A percentile compares a stretch with the other conserved stretches of the same genome.
Evolutionary conservation across 1,284 basidiomycete genomes (phyloP).

Genomic region (Apiotrichum akiyoshidainum): DNA sequence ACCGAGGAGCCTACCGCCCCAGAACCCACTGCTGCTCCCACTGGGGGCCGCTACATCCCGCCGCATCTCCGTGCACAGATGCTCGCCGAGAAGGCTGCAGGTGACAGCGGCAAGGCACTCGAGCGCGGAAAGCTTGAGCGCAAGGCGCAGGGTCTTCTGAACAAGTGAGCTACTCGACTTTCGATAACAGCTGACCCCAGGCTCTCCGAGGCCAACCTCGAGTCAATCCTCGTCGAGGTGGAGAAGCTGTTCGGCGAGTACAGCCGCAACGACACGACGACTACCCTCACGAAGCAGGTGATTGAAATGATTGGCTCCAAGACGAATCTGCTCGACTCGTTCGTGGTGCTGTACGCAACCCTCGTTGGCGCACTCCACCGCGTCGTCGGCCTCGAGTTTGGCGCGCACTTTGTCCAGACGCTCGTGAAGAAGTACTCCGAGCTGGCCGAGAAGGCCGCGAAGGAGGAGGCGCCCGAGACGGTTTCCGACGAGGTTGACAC

Average conservation of each 20-base stretch:
- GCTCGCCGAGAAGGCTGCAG: slow-evolving; percentile 40
- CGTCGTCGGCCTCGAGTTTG: slow-evolving; percentile 85
- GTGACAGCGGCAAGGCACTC: slow-evolving; percentile 54
- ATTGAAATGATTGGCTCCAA: slow-evolving; percentile 79
- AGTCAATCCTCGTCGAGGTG: slow-evolving; percentile 70
- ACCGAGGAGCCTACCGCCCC: not conserved
- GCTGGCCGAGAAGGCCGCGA: slow-evolving; percentile 1
- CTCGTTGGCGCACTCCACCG: slow-evolving; percentile 81
- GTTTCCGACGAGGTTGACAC: slow-evolving; percentile 20
- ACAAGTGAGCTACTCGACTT: slow-evolving; percentile 58
- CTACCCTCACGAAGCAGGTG: slow-evolving; percentile 71
- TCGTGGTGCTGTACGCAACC: slow-evolving; percentile 85
- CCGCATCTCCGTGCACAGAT: slow-evolving; percentile 53
- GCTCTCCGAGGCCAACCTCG: slow-evolving; percentile 87
- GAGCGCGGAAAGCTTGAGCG: slow-evolving; percentile 65
- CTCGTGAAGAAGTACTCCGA: slow-evolving; percentile 27
- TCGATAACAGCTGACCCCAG: slow-evolving; percentile 50
- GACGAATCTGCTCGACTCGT: slow-evolving; percentile 81
- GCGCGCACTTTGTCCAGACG: slow-evolving; percentile 58
- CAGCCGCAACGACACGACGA: slow-evolving; percentile 81
- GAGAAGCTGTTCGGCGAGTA: slow-evolving; percentile 75
- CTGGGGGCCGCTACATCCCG: slow-evolving; percentile 52
- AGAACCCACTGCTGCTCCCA: slow-evolving; percentile 16
- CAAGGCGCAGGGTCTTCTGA: slow-evolving; percentile 82
- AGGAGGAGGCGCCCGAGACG: slow-evolving; percentile 8